These are phyloP conservation scores for Quercus wislizeni DNA, from an alignment of 306 rosid genomes.

Conservation along the genomic window DNA sequence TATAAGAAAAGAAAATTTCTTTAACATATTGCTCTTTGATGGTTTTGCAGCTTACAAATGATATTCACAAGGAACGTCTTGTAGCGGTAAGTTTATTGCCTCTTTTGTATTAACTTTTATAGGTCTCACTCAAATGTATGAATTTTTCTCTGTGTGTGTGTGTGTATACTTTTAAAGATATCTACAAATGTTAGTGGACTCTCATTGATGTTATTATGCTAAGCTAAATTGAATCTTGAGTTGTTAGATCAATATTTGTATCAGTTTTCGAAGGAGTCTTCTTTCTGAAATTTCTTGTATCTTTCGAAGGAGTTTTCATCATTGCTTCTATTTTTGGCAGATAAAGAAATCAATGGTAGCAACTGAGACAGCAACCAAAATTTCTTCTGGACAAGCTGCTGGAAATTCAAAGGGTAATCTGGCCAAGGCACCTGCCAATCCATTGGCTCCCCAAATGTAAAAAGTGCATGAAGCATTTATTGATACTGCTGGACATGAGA, in stretches of 20 bases:
- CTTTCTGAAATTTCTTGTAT: not conserved
- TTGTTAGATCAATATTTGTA: not conserved
- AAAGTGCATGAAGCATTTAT: constrained; percentile 41
- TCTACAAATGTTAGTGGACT: not conserved
- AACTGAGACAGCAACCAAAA: constrained; percentile 58
- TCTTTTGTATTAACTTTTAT: constrained; percentile 3
- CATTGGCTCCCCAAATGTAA: constrained; percentile 54
- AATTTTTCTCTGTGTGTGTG: not conserved
- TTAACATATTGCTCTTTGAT: constrained; percentile 17
- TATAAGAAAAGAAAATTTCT: not conserved
- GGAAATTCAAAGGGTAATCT: constrained; percentile 70
- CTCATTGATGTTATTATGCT: not conserved
- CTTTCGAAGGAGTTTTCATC: not conserved
- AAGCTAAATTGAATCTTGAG: constrained; percentile 9
- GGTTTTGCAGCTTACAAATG: constrained; percentile 59
- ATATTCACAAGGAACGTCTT: constrained; percentile 89
- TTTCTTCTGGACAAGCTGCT: constrained; percentile 71
- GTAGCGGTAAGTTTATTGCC: constrained; percentile 62
- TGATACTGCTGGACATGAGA: constrained; percentile 8
- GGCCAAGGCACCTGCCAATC: constrained; percentile 60
- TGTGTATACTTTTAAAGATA: not conserved
- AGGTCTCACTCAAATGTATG: not conserved
- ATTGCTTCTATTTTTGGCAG: constrained; percentile 42
- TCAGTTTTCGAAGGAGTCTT: not conserved
- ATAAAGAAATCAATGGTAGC: constrained; percentile 74